Conservation (phyloP, 805 yeast genomes). For the Candida palmyrensis region DNA sequence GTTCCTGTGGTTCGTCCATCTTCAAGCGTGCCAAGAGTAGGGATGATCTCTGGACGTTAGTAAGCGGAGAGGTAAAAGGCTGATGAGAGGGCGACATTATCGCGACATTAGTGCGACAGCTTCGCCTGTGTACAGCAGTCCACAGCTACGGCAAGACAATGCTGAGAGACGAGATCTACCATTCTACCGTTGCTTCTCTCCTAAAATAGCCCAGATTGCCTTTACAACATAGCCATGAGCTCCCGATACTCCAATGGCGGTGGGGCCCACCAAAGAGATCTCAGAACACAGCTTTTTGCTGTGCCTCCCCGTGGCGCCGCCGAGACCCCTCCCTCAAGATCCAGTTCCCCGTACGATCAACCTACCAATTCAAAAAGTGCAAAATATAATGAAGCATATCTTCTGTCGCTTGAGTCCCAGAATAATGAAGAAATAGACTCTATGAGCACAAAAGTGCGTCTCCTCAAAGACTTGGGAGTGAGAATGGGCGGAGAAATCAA, state of each 20-base stretch:
- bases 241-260: constrained; percentile 22
- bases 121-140: too few relatives aligned
- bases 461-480: constrained; percentile 37
- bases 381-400: constrained; percentile 36
- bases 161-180: too few relatives aligned
- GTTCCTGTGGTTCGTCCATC: constrained; percentile 5
- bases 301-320: constrained; percentile 15
- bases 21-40: too few relatives aligned
- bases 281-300: constrained; percentile 36
- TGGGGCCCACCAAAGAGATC: constrained; percentile 39
- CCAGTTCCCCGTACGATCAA: constrained; percentile 35
- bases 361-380: constrained; percentile 19
- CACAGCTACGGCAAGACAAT: too few relatives aligned
- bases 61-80: too few relatives aligned
- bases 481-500: constrained; percentile 42
- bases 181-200: too few relatives aligned
- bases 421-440: constrained; percentile 36
- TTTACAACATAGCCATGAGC: too few relatives aligned
- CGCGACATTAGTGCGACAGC: too few relatives aligned
- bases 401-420: constrained; percentile 40
- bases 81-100: too few relatives aligned
- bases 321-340: constrained; percentile 22
- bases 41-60: too few relatives aligned
- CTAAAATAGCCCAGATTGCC: too few relatives aligned
- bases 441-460: constrained; percentile 37